Percentiles rank a stretch among this genome's conserved stretches.
Conservation (phyloP, 179 eudicot species). For the Beta lomatogona region DNA sequence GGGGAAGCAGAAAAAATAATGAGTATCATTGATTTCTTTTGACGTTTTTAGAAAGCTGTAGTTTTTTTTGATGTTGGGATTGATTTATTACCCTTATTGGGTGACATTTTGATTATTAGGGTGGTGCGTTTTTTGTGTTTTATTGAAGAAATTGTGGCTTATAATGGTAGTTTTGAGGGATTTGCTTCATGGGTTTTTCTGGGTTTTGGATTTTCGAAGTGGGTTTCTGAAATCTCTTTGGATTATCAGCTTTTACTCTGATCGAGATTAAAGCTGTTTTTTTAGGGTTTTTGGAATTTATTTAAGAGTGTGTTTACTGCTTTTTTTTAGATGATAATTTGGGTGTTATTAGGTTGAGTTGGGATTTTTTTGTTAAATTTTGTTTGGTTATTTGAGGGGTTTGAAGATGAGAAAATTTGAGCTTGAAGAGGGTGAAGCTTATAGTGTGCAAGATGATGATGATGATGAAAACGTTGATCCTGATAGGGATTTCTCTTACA, state of each 20-base stretch:
- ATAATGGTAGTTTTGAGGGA: slow-evolving; percentile 52
- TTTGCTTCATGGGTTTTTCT: slow-evolving; percentile 50
- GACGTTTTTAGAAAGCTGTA: slow-evolving; percentile 13
- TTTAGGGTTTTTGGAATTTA: not conserved
- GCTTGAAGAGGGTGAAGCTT: slow-evolving; percentile 48
- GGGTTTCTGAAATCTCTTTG: slow-evolving; percentile 33
- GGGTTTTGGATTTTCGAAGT: slow-evolving; percentile 57
- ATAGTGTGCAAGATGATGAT: slow-evolving; percentile 32
- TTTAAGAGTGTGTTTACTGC: slow-evolving; percentile 15
- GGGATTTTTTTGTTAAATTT: slow-evolving; percentile 2
- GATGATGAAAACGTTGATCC: slow-evolving; percentile 50
- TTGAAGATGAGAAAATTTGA: slow-evolving; percentile 38
- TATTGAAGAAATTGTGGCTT: slow-evolving; percentile 39
- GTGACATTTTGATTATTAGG: slow-evolving; percentile 17
- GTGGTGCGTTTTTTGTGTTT: not conserved
- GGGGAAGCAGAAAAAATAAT: not conserved
- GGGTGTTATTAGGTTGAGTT: slow-evolving; percentile 22
- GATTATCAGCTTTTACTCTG: slow-evolving; percentile 12
- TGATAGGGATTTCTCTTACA: slow-evolving; percentile 43
- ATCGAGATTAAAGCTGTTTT: slow-evolving; percentile 14
- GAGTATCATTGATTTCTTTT: slow-evolving; percentile 14
- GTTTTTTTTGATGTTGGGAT: slow-evolving; percentile 18
- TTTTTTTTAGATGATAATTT: slow-evolving; percentile 20
- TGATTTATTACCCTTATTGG: slow-evolving; percentile 26
- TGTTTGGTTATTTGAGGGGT: slow-evolving; percentile 11